Evolutionary conservation across 2,329 filamentous ascomycete species (phyloP).

Genomic region (Claviceps sorghi): DNA sequence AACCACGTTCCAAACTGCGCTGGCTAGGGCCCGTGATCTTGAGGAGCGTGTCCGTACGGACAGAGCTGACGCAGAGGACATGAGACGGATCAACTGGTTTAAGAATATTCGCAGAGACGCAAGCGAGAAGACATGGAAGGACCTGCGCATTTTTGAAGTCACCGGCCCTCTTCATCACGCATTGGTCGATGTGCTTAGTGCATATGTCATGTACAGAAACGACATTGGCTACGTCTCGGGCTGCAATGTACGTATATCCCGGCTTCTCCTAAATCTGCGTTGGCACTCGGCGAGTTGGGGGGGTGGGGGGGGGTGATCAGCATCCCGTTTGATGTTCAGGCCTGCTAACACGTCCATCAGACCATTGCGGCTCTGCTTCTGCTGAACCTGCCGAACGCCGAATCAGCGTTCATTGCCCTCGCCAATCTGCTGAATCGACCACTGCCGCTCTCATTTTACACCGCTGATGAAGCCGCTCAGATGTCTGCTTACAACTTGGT

Average conservation of each 20-base stretch:
- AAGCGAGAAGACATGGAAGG: conserved; percentile 48
- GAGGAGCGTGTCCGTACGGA: conserved; percentile 40
- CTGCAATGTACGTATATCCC: conserved; percentile 48
- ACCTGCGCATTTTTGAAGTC: conserved; percentile 57
- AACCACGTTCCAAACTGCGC: conserved; percentile 54
- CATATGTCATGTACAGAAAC: conserved; percentile 68
- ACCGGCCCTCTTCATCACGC: conserved; percentile 51
- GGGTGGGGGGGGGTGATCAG: no score
- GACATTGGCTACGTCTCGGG: conserved; percentile 67
- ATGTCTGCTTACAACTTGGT: conserved; percentile 54
- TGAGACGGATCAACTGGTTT: conserved; percentile 45
- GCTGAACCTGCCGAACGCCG: conserved; percentile 51
- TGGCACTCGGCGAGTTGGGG: background rate
- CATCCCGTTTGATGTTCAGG: conserved; percentile 7
- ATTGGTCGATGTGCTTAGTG: conserved; percentile 58
- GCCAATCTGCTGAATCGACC: conserved; percentile 67
- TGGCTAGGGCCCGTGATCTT: conserved; percentile 49
- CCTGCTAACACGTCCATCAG: conserved; percentile 20
- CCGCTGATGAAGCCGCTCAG: conserved; percentile 54
- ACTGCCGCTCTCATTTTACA: conserved; percentile 60
- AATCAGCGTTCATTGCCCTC: conserved; percentile 53
- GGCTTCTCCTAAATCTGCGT: background rate
- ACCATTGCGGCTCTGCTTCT: conserved; percentile 60
- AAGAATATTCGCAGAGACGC: conserved; percentile 50
- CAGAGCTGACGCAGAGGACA: conserved; percentile 38